Evolutionary conservation across 768 basidiomycete genomes (phyloP), one percentile per base, ranked within the genome.

Genomic region (Rhizopogon sp.): DNA sequence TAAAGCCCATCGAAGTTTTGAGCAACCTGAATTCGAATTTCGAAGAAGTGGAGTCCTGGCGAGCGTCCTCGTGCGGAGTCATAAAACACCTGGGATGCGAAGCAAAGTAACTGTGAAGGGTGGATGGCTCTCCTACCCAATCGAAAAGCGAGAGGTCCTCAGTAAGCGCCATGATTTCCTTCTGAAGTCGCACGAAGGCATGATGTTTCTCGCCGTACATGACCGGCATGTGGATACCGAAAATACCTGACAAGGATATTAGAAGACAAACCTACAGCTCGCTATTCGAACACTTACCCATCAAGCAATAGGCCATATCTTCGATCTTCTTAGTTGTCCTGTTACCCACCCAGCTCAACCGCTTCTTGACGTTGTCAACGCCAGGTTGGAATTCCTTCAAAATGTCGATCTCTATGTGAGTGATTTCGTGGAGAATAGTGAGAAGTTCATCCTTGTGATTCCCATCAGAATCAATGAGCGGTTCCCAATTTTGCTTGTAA

Each of bases 201-300:
- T 60, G 50, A 6, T 52, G 54, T 28, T 62, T 66, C 35, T 66
- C 69, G 31, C 69, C 69, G 41, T 70, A 69, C 58, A 61, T 56
- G 43, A 69, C 62, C 11, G 69, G 60, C 43, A 69, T 53, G 41
- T 62, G 57, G 17, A 67, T 64, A 33, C 61, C 56, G 29, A 69
- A 65, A 43, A 69, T 53, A 13, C 65, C 69, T 37, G 52, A 31
- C 17, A 55, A 29, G 43, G 44, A 17, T 28, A 50, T 60, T 60
- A 61, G n/a, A 20, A 20, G 1, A 55, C 7, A 35, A n/a, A 37
- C 37, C 2, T 40, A 25, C 14, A 22, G 1, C 25, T 25, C 25
- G 25, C 25, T 25, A 25, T 25, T 25, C 25, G 2, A 17, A 20
- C 3, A 3, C 53, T 52, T 53, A 43, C 52, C 52, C 52, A 53